Evolutionary conservation across 768 basidiomycete species (phyloP).

Genomic region (Cyclocybe cylindracea): DNA sequence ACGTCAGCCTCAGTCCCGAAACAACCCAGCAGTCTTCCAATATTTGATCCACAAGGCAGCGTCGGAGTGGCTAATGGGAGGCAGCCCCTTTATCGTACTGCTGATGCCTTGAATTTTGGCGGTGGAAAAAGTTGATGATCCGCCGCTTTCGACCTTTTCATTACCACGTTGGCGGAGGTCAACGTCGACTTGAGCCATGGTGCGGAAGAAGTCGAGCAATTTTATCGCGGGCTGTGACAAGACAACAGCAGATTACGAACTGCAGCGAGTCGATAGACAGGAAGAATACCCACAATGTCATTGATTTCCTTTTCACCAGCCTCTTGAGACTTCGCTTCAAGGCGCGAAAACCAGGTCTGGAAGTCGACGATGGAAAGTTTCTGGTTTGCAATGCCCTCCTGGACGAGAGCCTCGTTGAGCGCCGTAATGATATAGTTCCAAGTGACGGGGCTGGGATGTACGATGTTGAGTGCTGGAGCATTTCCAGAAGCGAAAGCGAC

Average conservation of each 20-base stretch:
- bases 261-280: not conserved
- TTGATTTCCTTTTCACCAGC: constrained; percentile 8
- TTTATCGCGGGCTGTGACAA: constrained; percentile 33
- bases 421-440: constrained; percentile 26
- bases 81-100: constrained; percentile 29
- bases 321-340: constrained; percentile 10
- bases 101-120: constrained; percentile 30
- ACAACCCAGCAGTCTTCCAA: constrained; percentile 31
- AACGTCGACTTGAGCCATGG: constrained; percentile 14
- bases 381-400: constrained; percentile 6
- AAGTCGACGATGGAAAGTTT: constrained; percentile 16
- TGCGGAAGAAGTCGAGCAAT: constrained; percentile 33
- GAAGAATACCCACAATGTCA: constrained; percentile 14
- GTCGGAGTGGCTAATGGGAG: constrained; percentile 23
- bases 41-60: constrained; percentile 37
- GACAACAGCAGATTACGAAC: not conserved
- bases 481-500: not conserved
- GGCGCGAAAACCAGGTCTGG: constrained; percentile 15
- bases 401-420: constrained; percentile 19
- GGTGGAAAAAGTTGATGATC: constrained; percentile 26
- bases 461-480: constrained; percentile 29
- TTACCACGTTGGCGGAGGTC: constrained; percentile 13
- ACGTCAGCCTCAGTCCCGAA: not conserved
- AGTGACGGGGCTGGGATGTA: constrained; percentile 33
- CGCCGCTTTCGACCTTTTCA: constrained; percentile 16